These are phyloP conservation scores for Tricholoma flavovirens DNA, from an alignment of 768 basidiomycete genomes.

Conservation along the genomic window DNA sequence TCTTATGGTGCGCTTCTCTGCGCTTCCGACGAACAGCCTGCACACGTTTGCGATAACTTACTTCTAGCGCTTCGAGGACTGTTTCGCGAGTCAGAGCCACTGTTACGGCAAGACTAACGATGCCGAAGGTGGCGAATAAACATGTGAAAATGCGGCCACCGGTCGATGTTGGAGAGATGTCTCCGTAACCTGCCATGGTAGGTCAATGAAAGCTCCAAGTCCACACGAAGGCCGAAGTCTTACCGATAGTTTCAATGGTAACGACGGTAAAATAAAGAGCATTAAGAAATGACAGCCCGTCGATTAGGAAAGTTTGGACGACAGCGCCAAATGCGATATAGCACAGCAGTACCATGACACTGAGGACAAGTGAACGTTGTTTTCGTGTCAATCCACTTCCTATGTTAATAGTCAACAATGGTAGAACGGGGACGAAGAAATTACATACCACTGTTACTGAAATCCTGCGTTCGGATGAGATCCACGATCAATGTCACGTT, in stretches of 20 bases:
- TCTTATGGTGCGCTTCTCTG: constrained; percentile 34
- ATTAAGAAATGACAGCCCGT: constrained; percentile 55
- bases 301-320: constrained; percentile 44
- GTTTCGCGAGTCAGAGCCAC: constrained; percentile 65
- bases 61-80: constrained; percentile 65
- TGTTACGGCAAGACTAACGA: constrained; percentile 59
- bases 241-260: constrained; percentile 63
- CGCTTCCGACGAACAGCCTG: constrained; percentile 40
- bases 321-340: constrained; percentile 74
- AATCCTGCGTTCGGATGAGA: constrained; percentile 51
- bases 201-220: constrained; percentile 2
- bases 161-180: constrained; percentile 50
- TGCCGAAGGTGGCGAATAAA: constrained; percentile 52
- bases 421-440: neutral
- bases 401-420: constrained; percentile 18
- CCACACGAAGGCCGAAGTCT: constrained; percentile 9
- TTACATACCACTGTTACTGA: constrained; percentile 52
- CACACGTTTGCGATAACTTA: constrained; percentile 55
- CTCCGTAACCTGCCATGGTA: constrained; percentile 57
- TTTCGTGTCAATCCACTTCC: constrained; percentile 78
- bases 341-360: constrained; percentile 65
- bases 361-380: constrained; percentile 74
- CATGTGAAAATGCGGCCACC: constrained; percentile 55
- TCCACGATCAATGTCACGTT: constrained; percentile 68
- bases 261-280: constrained; percentile 75